phyloP scores from a whole-genome alignment of 805 yeast genomes.

The Komagataella pastoris region DNA sequence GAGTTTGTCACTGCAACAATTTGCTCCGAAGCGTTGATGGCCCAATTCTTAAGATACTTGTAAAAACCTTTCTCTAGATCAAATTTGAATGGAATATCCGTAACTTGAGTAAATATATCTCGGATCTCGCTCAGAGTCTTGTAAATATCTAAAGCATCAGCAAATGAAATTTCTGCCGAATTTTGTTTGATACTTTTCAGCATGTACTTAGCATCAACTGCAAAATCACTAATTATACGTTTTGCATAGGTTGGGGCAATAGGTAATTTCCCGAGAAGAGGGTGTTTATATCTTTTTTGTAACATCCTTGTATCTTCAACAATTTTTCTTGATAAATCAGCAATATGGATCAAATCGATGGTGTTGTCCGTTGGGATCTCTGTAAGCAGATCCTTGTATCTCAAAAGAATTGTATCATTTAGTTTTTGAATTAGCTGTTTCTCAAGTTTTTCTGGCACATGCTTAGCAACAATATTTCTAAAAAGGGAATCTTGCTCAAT shows the following conservation, averaged over 20 bases:
- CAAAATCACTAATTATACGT: slow-evolving; percentile 36
- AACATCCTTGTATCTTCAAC: slow-evolving; percentile 32
- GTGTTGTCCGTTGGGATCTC: slow-evolving; percentile 21
- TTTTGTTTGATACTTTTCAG: slow-evolving; percentile 34
- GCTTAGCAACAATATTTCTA: neutral
- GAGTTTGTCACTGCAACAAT: neutral
- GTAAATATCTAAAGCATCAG: slow-evolving; percentile 15
- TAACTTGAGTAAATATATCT: neutral
- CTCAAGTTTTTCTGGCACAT: neutral
- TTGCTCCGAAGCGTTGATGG: neutral
- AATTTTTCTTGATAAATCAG: slow-evolving; percentile 41
- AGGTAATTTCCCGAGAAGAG: neutral
- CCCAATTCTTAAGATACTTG: neutral
- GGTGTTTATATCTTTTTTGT: slow-evolving; percentile 26
- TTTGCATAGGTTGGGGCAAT: slow-evolving; percentile 37
- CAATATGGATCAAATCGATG: slow-evolving; percentile 39
- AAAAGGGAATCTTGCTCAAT: neutral
- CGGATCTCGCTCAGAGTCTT: neutral
- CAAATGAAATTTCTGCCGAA: slow-evolving; percentile 1
- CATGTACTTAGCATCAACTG: slow-evolving; percentile 38
- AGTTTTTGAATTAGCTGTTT: neutral
- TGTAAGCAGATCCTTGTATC: neutral
- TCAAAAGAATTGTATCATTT: neutral
- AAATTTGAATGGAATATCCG: neutral
- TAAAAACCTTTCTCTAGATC: neutral